Base-by-base conservation (phyloP, 2,329 filamentous ascomycete genomes). In the Aphanoascus verrucosus region DNA sequence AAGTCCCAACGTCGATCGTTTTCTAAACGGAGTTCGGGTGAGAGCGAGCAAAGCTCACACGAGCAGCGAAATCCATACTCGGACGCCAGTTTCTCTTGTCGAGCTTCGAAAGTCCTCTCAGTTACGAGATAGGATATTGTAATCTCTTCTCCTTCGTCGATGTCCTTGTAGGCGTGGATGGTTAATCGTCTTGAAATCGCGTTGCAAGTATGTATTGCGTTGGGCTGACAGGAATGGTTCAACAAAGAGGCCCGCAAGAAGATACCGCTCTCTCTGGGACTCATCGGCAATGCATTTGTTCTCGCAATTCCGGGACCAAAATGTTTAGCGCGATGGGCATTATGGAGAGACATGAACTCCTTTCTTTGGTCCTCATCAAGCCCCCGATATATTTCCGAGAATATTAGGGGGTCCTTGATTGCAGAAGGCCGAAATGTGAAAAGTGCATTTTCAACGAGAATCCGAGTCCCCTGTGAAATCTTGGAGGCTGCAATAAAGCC, bases 191-290 rank as follows among this genome's bases (percentile, higher is more conserved):
- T 42, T 9, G 55, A 31, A 12, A 47, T 54, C 3, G 23, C 20
- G 15, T 59, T 59, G 56, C 56, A 58, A 8, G 32, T 43, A 37
- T 58, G 53, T 35, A 55, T 47, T 1, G 54, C 52, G 45, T 59
- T 59, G 6, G 49, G 56, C 14, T 50, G 49, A 51, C 58, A 59
- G 1, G 58, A 57, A 45, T 59, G 58, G 38, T 59, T 59, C 12
- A 59, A 55, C 5, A 55, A 54, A 1, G 56, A 48, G 20, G 58
- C 56, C 2, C 34, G 37, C 1, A 38, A 44, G 32, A 59, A 56
- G n/a, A 59, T 54, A 5, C 51, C 58, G 17, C 54, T 49, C 8
- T 45, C 44, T 31, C 41, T 17, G 6, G 53, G 43, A 9, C 53
- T 53, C 28, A 57, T 53, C 1, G 56, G 56, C 14, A 57, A 47